phyloP scores from a whole-genome alignment of 148 eudicot species.

The Limonium bicolor region DNA sequence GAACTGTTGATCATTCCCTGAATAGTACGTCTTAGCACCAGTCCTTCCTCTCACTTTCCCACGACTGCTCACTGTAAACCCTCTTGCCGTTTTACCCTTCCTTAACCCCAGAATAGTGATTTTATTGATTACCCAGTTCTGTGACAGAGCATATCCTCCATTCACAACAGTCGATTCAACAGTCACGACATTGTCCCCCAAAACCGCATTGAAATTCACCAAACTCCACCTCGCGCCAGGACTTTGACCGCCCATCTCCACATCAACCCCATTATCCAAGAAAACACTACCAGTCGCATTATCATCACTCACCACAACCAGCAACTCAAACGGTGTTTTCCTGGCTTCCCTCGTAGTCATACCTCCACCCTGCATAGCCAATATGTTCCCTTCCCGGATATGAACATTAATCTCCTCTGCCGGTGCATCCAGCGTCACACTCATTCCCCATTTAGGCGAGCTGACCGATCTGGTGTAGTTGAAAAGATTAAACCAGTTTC shows the following conservation, averaged over 20 bases:
- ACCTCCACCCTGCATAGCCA: constrained; percentile 41
- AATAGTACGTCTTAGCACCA: neutral
- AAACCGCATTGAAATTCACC: constrained; percentile 11
- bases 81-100: neutral
- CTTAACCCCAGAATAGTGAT: constrained; percentile 3
- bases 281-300: constrained; percentile 22
- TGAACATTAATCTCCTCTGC: constrained; percentile 35
- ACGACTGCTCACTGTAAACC: neutral
- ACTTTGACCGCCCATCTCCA: constrained; percentile 20
- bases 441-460: constrained; percentile 5
- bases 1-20: neutral
- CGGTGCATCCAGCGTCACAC: constrained; percentile 23
- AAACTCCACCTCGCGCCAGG: constrained; percentile 18
- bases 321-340: constrained; percentile 31
- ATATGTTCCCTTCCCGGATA: constrained; percentile 32
- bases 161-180: neutral
- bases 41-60: neutral
- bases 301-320: constrained; percentile 18
- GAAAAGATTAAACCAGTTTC: constrained; percentile 43
- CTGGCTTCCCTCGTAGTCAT: constrained; percentile 32
- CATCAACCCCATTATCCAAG: constrained; percentile 37
- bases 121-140: constrained; percentile 1
- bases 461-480: constrained; percentile 15
- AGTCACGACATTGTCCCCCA: neutral
- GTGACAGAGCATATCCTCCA: constrained; percentile 4